phyloP scores from a whole-genome alignment of 495 filamentous ascomycete species.

The Neurospora terricola region DNA sequence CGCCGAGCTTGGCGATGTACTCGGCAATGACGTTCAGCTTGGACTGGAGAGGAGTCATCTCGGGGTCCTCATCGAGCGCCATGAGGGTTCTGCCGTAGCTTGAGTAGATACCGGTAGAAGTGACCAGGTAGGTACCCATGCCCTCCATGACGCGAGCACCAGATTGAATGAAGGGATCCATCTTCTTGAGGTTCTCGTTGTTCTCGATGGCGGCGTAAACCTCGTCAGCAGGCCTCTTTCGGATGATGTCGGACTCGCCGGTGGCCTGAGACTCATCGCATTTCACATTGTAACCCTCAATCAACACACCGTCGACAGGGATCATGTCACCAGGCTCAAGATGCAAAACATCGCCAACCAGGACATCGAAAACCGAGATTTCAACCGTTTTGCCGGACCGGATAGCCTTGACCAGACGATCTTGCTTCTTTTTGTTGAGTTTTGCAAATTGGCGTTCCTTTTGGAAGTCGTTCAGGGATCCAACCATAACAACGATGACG shows the following conservation, averaged over 20 bases:
- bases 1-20: conserved; percentile 88
- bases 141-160: conserved; percentile 90
- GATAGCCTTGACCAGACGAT: conserved; percentile 65
- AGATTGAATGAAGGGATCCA: conserved; percentile 92
- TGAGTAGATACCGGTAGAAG: conserved; percentile 77
- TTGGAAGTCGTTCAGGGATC: conserved; percentile 67
- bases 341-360: conserved; percentile 64
- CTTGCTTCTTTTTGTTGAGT: conserved; percentile 71
- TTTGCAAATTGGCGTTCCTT: conserved; percentile 73
- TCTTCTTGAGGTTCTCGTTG: conserved; percentile 62
- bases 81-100: conserved; percentile 90
- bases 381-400: conserved; percentile 66
- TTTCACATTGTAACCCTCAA: conserved; percentile 63
- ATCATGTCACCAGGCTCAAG: conserved; percentile 67
- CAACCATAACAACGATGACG: conserved; percentile 64
- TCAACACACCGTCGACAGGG: conserved; percentile 65
- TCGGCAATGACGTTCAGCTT: conserved; percentile 88
- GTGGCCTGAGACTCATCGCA: conserved; percentile 80
- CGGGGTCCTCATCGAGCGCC: conserved; percentile 79
- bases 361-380: conserved; percentile 61
- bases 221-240: conserved; percentile 62
- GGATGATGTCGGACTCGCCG: conserved; percentile 74
- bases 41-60: conserved; percentile 87
- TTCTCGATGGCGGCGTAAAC: conserved; percentile 73
- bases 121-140: conserved; percentile 76